Base-by-base conservation (phyloP, 75 land plant species). In the Picea sitchensis region DNA sequence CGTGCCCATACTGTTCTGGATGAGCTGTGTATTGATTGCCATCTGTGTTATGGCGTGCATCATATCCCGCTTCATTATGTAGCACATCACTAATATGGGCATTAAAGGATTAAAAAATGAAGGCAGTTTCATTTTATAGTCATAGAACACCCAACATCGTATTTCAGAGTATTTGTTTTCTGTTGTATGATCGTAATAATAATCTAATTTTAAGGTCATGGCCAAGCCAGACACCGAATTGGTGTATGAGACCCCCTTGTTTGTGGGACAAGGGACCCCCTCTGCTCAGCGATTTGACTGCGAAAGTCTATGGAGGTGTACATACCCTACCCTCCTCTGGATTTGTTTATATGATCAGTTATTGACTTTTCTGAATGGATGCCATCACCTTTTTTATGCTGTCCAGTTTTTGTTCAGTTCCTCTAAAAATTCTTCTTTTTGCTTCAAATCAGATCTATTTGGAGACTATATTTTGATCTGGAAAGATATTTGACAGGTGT, bases 401-500 rank as follows among this genome's bases (percentile, higher is more conserved):
- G 31, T 2, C 21, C 7, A 69, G 47, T 69, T 69, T 38, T 44
- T 20, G 11, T 8, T 65, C n/a, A 38, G 5, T 6, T 14, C 34
- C 30, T 26, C 21, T 69, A 7, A 38, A 14, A 18, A 69, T 30
- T 14, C 14, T 38, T 67, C 20, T 67, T 23, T 68, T 31, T 30
- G 15, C 4, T 41, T 41, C 44, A 21, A 26, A 54, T 4, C 8
- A 30, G 56, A 15, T 79, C 26, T 11, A 31, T 79, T 58, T 69
- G 36, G 6, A 44, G 6, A 41, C 44, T 41, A 36, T 78, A n/a
- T 59, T 30, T n/a, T 77, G 74, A 79, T 56, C 73, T 65, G 15
- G 34, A 78, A 78, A n/a, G 54, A 44, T 23, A 61, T 75, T 31
- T 81, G 61, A 26, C 84, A 96, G 99, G 79, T 94, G 64, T 58